Evolutionary conservation across 495 filamentous ascomycete genomes (phyloP), one percentile per base, ranked within the genome.

Genomic region (Emericellopsis terricola): DNA sequence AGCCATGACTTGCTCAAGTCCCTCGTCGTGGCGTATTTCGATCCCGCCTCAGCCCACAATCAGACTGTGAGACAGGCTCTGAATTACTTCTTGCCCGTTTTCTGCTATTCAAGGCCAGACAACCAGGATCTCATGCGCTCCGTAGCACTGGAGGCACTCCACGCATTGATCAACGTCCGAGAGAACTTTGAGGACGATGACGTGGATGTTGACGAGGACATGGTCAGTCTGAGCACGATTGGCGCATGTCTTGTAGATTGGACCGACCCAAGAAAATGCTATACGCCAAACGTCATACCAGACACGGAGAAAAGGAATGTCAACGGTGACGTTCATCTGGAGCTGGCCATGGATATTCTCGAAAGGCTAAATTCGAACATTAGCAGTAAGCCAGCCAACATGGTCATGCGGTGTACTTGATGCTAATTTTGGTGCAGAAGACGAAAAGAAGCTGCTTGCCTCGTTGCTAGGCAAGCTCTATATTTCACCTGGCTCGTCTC

Each of bases 81-180:
- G 16, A 82, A 79, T 34, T 97, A 97, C 51, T 96, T 94, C 64
- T 66, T 97, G 42, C 89, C 89, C 0, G 89, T 94, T 0, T 97
- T 91, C 62, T 85, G 80, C 48, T 91, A 86, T 50, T 81, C 75
- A 16, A 65, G 77, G 8, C 49, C 72, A 8, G 76, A 77, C 27
- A 94, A 94, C 48, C 81, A 84, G 41, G 64, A 72, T 17, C 62
- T 77, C 15, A 86, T 96, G 81, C 69, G 71, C 9, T 45, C 52
- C 4, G 63, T 94, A 6, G 66, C 75, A 4, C 64, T 82, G 4
- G 64, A 71, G 18, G 73, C 81, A 0, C 48, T 93, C 21, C 77
- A 78, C 36, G 64, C 72, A 11, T 51, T 73, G 4, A 64, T 69
- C 44, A 59, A 70, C 20, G 63, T 84, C 29, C 72, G 79, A 32